A percentile compares a stretch with the other conserved stretches of the same genome.
Evolutionary conservation across 1,284 basidiomycete species (phyloP).

Genomic region (Melampsora americana): DNA sequence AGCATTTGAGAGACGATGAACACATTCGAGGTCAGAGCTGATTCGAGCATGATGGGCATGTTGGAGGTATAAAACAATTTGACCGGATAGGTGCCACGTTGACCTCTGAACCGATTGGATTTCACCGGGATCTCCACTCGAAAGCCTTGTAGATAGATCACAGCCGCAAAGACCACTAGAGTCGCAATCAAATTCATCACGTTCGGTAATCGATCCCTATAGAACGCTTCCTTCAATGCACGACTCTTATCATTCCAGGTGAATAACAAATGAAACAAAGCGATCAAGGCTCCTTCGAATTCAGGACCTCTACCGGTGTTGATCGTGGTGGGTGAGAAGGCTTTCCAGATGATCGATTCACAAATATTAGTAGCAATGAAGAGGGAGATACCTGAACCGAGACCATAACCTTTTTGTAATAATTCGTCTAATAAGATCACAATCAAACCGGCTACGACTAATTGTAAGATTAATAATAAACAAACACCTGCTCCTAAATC

Average conservation of each 20-base stretch:
- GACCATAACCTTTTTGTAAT: slow-evolving; percentile 96
- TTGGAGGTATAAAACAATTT: slow-evolving; percentile 99
- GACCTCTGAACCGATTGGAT: slow-evolving; percentile 90
- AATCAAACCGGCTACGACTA: slow-evolving; percentile 87
- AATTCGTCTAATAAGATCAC: slow-evolving; percentile 98
- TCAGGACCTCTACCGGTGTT: slow-evolving; percentile 98
- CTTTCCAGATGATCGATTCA: slow-evolving; percentile 99
- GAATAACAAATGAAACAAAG: slow-evolving; percentile 95
- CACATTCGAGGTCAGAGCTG: slow-evolving; percentile 86
- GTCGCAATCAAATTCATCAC: slow-evolving; percentile 97
- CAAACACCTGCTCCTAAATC: slow-evolving; percentile 96
- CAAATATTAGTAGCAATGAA: slow-evolving; percentile 99
- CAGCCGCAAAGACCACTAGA: slow-evolving; percentile 81
- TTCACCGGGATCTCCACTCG: slow-evolving; percentile 98
- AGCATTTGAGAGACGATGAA: slow-evolving; percentile 98
- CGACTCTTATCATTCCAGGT: slow-evolving; percentile 98
- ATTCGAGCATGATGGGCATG: slow-evolving; percentile 99
- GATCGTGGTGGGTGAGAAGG: slow-evolving; percentile 94
- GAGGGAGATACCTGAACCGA: slow-evolving; percentile 95
- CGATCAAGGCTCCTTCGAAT: slow-evolving; percentile 93
- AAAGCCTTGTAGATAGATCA: slow-evolving; percentile 99
- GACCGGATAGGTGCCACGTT: slow-evolving; percentile 90
- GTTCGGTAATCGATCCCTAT: slow-evolving; percentile 93
- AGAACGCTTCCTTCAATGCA: slow-evolving; percentile 95
- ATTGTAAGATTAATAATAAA: slow-evolving; percentile 87